Evolutionary conservation across 129 eudicot species (phyloP).

Genomic region (Artemisia annua): DNA sequence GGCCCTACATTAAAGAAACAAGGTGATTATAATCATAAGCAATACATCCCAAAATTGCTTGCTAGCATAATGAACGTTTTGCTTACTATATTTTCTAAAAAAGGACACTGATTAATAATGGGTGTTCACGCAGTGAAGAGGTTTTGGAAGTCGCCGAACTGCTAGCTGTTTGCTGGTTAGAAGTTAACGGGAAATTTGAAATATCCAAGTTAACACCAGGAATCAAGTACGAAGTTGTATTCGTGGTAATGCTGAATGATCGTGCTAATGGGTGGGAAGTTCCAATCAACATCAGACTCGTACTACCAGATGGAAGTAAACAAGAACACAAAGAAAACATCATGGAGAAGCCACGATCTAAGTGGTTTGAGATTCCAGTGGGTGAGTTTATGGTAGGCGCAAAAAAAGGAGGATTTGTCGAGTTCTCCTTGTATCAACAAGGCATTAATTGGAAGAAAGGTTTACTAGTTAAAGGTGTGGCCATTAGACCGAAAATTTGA

Average conservation of each 20-base stretch:
- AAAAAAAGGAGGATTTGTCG: conserved; percentile 54
- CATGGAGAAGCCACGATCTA: conserved; percentile 56
- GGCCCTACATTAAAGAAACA: conserved; percentile 58
- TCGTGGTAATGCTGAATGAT: conserved; percentile 55
- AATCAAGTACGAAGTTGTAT: conserved; percentile 50
- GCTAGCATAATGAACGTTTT: not conserved
- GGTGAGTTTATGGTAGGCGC: conserved; percentile 56
- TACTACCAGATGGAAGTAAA: conserved; percentile 53
- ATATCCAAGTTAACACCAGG: conserved; percentile 48
- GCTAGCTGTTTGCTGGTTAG: conserved; percentile 72
- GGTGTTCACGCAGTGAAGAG: conserved; percentile 49
- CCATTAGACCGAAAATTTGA: conserved; percentile 48
- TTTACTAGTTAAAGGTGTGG: conserved; percentile 61
- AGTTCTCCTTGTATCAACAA: conserved; percentile 67
- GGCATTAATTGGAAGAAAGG: conserved; percentile 88
- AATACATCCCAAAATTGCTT: not conserved
- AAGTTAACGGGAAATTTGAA: conserved; percentile 62
- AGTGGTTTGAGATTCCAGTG: conserved; percentile 66
- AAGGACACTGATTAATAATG: conserved; percentile 6
- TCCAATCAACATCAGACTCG: conserved; percentile 62
- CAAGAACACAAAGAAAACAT: conserved; percentile 56
- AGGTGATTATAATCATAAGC: conserved; percentile 42
- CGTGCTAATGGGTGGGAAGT: conserved; percentile 63
- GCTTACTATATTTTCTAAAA: not conserved
- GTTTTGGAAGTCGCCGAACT: conserved; percentile 45